A percentile compares a stretch with the other conserved stretches of the same genome.
Evolutionary conservation across 495 filamentous ascomycete species (phyloP).

Genomic region (Hypoxylon cercidicola): DNA sequence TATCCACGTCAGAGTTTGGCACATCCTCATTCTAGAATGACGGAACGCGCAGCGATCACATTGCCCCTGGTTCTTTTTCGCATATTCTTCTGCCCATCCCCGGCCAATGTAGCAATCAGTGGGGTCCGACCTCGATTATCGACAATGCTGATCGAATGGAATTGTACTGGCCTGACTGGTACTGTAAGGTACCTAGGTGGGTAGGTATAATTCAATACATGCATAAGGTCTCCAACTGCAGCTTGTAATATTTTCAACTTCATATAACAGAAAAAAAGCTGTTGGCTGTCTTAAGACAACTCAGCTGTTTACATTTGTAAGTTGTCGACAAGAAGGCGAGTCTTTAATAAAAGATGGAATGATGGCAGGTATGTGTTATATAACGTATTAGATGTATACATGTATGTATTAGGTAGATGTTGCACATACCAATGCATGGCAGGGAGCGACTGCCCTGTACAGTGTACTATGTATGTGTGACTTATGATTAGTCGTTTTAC

Average conservation of each 20-base stretch:
- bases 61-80: constrained; percentile 32
- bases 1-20: constrained; percentile 28
- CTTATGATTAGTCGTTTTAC: constrained; percentile 28
- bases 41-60: constrained; percentile 34
- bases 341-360: not conserved
- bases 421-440: constrained; percentile 11
- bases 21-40: constrained; percentile 42
- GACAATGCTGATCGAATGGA: constrained; percentile 9
- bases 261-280: not conserved
- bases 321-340: not conserved
- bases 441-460: constrained; percentile 14
- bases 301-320: not conserved
- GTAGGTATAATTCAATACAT: too few species aligned
- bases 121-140: constrained; percentile 11
- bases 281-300: not conserved
- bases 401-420: too few species aligned
- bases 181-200: not conserved
- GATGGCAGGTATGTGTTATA: not conserved
- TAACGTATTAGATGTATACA: not conserved
- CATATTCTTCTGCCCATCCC: constrained; percentile 6
- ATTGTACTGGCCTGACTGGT: too few species aligned
- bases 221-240: too few species aligned
- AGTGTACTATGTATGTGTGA: constrained; percentile 19
- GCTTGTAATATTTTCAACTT: too few species aligned
- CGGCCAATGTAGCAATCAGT: constrained; percentile 16